These are phyloP conservation scores for Pezicula rhizophila DNA, from an alignment of 2,329 filamentous ascomycete genomes.

Conservation along the genomic window DNA sequence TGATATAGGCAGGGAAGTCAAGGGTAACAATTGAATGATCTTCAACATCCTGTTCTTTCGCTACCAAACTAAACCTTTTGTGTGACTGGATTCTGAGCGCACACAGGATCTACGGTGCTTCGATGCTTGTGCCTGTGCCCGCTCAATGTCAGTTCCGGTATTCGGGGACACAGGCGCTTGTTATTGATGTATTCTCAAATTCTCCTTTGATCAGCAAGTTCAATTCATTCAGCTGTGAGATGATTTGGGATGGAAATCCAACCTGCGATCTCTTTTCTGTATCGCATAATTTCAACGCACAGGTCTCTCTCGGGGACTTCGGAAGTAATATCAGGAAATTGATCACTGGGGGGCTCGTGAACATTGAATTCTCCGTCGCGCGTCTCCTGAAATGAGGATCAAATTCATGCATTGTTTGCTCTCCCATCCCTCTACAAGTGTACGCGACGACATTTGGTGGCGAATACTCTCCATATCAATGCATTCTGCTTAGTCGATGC, in stretches of 20 bases:
- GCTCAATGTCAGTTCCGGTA: neutral
- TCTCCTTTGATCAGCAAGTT: too few species aligned
- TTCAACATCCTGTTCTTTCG: neutral
- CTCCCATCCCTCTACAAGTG: neutral
- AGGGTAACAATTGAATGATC: neutral
- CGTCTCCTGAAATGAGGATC: constrained; percentile 1
- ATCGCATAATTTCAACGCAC: neutral
- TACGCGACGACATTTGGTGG: neutral
- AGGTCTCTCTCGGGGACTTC: neutral
- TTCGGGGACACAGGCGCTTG: too few species aligned
- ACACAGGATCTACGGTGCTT: constrained; percentile 1
- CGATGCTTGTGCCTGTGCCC: neutral
- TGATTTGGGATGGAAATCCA: too few species aligned
- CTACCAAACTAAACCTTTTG: neutral
- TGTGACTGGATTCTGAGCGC: neutral
- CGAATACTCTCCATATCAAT: neutral
- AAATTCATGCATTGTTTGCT: neutral
- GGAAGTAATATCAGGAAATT: neutral
- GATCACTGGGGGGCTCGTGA: constrained; percentile 1
- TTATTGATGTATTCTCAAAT: too few species aligned
- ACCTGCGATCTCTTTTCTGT: neutral
- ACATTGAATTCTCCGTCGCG: neutral
- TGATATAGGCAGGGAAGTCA: neutral
- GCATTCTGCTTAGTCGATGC: neutral
- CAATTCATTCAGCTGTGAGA: too few species aligned